These are phyloP conservation scores for Gossypium gossypioides DNA, from an alignment of 441 rosid species.

Conservation along the genomic window DNA sequence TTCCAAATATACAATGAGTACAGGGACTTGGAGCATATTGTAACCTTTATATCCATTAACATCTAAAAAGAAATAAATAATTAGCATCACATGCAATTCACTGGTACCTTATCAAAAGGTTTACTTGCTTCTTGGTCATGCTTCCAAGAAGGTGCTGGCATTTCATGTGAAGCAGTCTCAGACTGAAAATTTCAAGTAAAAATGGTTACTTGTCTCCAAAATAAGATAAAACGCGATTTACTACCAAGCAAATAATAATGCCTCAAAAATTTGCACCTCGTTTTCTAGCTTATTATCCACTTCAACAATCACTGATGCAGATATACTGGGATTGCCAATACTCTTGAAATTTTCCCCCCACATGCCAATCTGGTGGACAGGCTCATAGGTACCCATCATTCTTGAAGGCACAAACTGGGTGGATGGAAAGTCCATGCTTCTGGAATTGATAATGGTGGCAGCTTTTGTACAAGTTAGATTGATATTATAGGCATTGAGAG, in stretches of 20 bases:
- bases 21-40: too few relatives aligned
- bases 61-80: not conserved
- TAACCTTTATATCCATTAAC: not conserved
- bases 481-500: constrained; percentile 7
- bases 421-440: constrained; percentile 66
- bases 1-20: too few relatives aligned
- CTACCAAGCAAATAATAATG: constrained; percentile 11
- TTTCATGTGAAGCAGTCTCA: constrained; percentile 68
- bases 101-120: constrained; percentile 59
- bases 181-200: constrained; percentile 41
- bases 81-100: not conserved
- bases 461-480: constrained; percentile 18
- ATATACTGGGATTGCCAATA: constrained; percentile 39
- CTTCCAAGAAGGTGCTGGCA: constrained; percentile 45
- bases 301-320: constrained; percentile 43
- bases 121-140: constrained; percentile 72
- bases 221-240: constrained; percentile 4
- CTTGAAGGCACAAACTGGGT: constrained; percentile 65
- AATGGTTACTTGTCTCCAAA: constrained; percentile 19
- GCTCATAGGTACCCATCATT: constrained; percentile 66
- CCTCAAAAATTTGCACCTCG: constrained; percentile 37
- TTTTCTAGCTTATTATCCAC: constrained; percentile 46
- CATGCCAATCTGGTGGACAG: constrained; percentile 61
- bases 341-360: constrained; percentile 71
- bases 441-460: constrained; percentile 23